Evolutionary conservation across 106 monocot species (phyloP).

Genomic region (Vanilla planifolia): DNA sequence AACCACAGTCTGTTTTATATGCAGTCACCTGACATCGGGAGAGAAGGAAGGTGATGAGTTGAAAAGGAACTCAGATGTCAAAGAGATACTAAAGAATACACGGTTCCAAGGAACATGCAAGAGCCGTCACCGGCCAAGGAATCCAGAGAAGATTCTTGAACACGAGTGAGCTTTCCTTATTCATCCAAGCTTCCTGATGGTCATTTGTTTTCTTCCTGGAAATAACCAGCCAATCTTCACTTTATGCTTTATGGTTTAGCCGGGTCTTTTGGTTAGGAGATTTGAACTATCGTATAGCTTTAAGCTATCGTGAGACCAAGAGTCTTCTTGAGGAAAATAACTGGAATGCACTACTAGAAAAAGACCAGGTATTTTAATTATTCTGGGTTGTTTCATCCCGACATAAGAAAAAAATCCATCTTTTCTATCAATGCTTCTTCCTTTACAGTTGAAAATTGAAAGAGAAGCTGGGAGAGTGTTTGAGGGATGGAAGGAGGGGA

Average conservation of each 20-base stretch:
- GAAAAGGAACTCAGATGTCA: slow-evolving; percentile 54
- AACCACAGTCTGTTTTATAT: slow-evolving; percentile 60
- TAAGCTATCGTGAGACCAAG: slow-evolving; percentile 43
- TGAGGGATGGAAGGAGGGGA: slow-evolving; percentile 12
- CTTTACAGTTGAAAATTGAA: slow-evolving; percentile 5
- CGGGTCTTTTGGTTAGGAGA: slow-evolving; percentile 62
- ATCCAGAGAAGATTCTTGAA: slow-evolving; percentile 34
- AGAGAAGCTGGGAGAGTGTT: slow-evolving; percentile 14
- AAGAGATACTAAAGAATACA: slow-evolving; percentile 43
- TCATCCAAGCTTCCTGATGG: too few species aligned
- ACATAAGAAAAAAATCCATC: background rate
- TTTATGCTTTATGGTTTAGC: slow-evolving; percentile 18
- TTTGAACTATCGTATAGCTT: slow-evolving; percentile 51
- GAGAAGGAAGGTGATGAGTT: slow-evolving; percentile 70
- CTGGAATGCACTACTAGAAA: slow-evolving; percentile 52
- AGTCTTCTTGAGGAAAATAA: slow-evolving; percentile 38
- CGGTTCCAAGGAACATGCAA: slow-evolving; percentile 31
- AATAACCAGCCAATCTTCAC: too few species aligned
- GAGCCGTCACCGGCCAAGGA: slow-evolving; percentile 15
- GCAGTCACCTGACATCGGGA: slow-evolving; percentile 59
- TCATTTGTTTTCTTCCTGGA: too few species aligned
- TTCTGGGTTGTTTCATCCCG: background rate
- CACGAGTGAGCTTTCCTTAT: slow-evolving; percentile 47
- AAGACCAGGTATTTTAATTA: slow-evolving; percentile 38
- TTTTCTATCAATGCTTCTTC: background rate